phyloP scores from a whole-genome alignment of 2,329 filamentous ascomycete genomes.

The Sclerotinia trifoliorum region DNA sequence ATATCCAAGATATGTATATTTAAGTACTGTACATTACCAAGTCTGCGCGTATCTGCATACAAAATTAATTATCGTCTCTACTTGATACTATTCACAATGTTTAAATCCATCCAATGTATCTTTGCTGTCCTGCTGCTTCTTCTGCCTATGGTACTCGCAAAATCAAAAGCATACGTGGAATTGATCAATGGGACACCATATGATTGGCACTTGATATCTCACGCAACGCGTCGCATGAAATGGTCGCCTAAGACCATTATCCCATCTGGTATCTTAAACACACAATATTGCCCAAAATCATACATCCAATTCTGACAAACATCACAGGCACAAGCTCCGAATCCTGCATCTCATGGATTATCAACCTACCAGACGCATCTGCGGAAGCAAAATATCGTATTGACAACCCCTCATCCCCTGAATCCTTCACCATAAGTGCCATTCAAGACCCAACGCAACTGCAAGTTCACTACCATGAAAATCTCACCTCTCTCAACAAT shows the following conservation, averaged over 20 bases:
- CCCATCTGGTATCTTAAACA: slow-evolving; percentile 16
- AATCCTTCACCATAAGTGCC: slow-evolving; percentile 30
- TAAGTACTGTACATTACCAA: no score
- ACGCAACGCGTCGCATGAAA: slow-evolving; percentile 29
- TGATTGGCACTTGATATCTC: slow-evolving; percentile 28
- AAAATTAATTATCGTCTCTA: not conserved
- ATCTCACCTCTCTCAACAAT: slow-evolving; percentile 29
- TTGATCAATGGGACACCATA: slow-evolving; percentile 32
- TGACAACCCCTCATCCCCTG: slow-evolving; percentile 22
- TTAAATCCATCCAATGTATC: not conserved
- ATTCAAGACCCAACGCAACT: slow-evolving; percentile 21
- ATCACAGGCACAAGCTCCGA: slow-evolving; percentile 15
- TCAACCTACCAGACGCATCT: slow-evolving; percentile 25
- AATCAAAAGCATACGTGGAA: slow-evolving; percentile 22
- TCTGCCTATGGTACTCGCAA: slow-evolving; percentile 17
- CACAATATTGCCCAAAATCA: not conserved
- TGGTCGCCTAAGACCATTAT: slow-evolving; percentile 26
- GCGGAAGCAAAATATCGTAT: slow-evolving; percentile 32
- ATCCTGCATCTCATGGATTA: slow-evolving; percentile 28
- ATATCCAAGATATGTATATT: not conserved
- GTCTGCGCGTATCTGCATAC: not conserved
- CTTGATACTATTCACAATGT: not conserved
- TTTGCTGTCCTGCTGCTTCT: not conserved
- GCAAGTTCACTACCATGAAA: slow-evolving; percentile 27
- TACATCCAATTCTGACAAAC: not conserved